A percentile compares a stretch with the other conserved stretches of the same genome.
phyloP scores from a whole-genome alignment of 2,329 filamentous ascomycete genomes.

The Colletotrichum eleusines region DNA sequence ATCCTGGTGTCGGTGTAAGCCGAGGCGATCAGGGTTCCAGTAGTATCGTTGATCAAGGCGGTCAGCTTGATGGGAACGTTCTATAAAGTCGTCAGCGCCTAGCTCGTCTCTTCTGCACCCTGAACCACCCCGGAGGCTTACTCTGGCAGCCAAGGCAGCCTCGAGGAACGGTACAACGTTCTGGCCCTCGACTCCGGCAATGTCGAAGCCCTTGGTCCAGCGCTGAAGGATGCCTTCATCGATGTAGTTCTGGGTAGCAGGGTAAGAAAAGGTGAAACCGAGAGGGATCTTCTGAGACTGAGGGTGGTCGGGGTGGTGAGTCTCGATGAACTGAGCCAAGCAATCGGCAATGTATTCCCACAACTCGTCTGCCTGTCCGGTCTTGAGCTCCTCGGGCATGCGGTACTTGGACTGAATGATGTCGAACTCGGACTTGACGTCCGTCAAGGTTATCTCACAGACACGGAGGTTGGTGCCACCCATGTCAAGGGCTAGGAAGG shows the following conservation, averaged over 20 bases:
- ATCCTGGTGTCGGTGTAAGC: conserved; percentile 95
- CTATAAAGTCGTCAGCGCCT: conserved; percentile 55
- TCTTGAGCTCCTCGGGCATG: conserved; percentile 93
- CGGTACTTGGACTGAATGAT: conserved; percentile 97
- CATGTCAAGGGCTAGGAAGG: conserved; percentile 92
- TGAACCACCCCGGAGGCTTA: conserved; percentile 49
- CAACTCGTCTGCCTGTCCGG: conserved; percentile 83
- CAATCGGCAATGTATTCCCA: conserved; percentile 98
- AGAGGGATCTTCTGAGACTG: conserved; percentile 78
- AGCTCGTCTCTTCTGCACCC: background rate
- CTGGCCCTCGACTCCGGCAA: conserved; percentile 88
- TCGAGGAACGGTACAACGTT: conserved; percentile 93
- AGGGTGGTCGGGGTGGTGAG: conserved; percentile 77
- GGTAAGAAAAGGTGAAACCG: conserved; percentile 97
- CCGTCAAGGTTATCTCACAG: conserved; percentile 89
- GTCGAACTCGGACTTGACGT: conserved; percentile 90
- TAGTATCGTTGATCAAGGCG: conserved; percentile 97
- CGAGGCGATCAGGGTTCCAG: conserved; percentile 94
- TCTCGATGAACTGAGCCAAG: conserved; percentile 88
- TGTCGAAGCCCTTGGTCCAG: conserved; percentile 98
- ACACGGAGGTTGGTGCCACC: conserved; percentile 96
- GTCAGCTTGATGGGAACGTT: conserved; percentile 92
- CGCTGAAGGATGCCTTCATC: conserved; percentile 92
- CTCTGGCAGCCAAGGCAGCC: conserved; percentile 77
- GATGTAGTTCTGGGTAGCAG: conserved; percentile 92